Evolutionary conservation across 2,329 filamentous ascomycete species (phyloP).

Genomic region (Colletotrichum liaoningense): DNA sequence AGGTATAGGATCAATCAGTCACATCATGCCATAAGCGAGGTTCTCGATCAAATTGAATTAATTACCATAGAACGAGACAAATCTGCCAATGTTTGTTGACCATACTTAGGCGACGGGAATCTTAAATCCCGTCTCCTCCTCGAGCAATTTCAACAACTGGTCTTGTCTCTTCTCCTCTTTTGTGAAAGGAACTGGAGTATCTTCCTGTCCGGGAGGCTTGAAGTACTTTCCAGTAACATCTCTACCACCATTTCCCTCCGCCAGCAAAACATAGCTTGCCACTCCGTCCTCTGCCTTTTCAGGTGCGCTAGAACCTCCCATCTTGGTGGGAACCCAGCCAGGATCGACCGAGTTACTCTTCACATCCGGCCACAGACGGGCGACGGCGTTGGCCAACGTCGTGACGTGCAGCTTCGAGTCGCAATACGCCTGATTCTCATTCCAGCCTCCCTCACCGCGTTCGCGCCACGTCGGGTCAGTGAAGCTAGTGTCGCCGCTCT

Average conservation of each 20-base stretch:
- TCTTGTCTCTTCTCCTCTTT: slow-evolving; percentile 56
- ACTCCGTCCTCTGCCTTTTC: slow-evolving; percentile 59
- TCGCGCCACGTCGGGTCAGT: slow-evolving; percentile 47
- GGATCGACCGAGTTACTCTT: slow-evolving; percentile 61
- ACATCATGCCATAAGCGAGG: neutral
- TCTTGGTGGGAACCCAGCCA: slow-evolving; percentile 66
- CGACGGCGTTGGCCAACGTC: slow-evolving; percentile 66
- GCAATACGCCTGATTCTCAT: slow-evolving; percentile 53
- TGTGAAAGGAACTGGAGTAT: slow-evolving; percentile 42
- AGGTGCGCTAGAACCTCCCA: slow-evolving; percentile 60
- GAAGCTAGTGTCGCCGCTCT: slow-evolving; percentile 55
- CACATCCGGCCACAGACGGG: slow-evolving; percentile 54
- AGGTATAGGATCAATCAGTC: neutral
- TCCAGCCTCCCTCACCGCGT: slow-evolving; percentile 49
- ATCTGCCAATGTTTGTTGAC: neutral
- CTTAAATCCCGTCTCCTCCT: slow-evolving; percentile 40
- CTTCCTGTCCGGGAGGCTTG: slow-evolving; percentile 43
- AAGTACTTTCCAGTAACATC: slow-evolving; percentile 53
- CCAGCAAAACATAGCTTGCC: slow-evolving; percentile 59
- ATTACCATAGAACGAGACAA: too few relatives aligned
- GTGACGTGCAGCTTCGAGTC: slow-evolving; percentile 68
- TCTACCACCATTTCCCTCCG: slow-evolving; percentile 50
- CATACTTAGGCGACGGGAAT: neutral
- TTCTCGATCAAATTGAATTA: neutral
- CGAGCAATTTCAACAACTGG: slow-evolving; percentile 50